Conservation (phyloP, 805 yeast genomes). For the Candida gorgasii region DNA sequence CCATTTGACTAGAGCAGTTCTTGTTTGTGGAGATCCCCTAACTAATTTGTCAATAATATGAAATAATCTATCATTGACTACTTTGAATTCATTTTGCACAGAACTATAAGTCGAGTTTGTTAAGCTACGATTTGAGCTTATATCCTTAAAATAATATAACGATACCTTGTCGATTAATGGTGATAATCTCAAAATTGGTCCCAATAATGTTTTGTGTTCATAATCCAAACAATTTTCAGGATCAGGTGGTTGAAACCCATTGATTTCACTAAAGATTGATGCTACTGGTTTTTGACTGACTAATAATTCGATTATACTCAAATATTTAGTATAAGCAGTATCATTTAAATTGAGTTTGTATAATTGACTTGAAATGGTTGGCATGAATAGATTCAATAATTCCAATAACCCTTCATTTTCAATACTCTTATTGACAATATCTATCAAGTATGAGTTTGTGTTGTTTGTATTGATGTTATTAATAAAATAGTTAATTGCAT, state of each 20-base stretch:
- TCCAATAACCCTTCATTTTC: conserved; percentile 69
- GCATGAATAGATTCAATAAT: conserved; percentile 54
- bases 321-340: conserved; percentile 51
- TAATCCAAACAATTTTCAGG: conserved; percentile 46
- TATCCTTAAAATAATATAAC: conserved; percentile 41
- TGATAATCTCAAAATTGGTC: conserved; percentile 74
- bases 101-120: conserved; percentile 55
- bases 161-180: conserved; percentile 63
- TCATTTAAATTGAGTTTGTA: conserved; percentile 47
- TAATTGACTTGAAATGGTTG: conserved; percentile 40
- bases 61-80: conserved; percentile 63
- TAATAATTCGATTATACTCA: conserved; percentile 59
- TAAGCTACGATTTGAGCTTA: conserved; percentile 13
- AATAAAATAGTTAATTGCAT: conserved; percentile 27
- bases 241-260: conserved; percentile 49
- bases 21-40: conserved; percentile 66
- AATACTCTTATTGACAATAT: conserved; percentile 56
- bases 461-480: conserved; percentile 16
- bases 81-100: conserved; percentile 62
- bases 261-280: conserved; percentile 54
- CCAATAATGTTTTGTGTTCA: conserved; percentile 67
- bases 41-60: conserved; percentile 70
- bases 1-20: conserved; percentile 64
- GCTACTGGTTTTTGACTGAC: conserved; percentile 64
- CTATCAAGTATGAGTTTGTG: conserved; percentile 47